phyloP scores from a whole-genome alignment of 345 rosid species.

The Raphanus sativus region DNA sequence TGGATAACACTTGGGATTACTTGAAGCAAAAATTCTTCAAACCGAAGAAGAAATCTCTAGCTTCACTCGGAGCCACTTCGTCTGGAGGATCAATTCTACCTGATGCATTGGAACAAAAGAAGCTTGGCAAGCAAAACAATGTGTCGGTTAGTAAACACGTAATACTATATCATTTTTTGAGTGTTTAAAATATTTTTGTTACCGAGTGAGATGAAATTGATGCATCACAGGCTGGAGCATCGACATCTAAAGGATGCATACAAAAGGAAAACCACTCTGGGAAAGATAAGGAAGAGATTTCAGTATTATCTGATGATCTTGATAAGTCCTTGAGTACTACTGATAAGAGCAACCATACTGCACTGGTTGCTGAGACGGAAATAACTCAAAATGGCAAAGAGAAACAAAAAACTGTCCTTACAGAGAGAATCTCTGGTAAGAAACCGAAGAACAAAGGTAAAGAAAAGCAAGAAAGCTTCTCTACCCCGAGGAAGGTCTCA shows the following conservation, averaged over 20 bases:
- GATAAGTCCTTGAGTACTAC: background rate
- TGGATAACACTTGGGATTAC: background rate
- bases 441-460: background rate
- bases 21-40: background rate
- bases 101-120: slow-evolving; percentile 29
- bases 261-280: background rate
- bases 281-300: background rate
- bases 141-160: slow-evolving; percentile 41
- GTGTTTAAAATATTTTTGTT: background rate
- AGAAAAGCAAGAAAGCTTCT: background rate
- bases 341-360: background rate
- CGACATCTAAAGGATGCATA: background rate
- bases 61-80: background rate
- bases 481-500: background rate
- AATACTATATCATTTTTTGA: background rate
- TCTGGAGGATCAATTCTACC: background rate
- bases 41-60: background rate
- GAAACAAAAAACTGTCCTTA: background rate
- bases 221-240: slow-evolving; percentile 20
- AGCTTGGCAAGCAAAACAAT: background rate
- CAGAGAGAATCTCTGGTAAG: slow-evolving; percentile 1
- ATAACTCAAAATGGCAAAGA: slow-evolving; percentile 1
- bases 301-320: background rate
- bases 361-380: background rate
- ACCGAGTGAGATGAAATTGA: background rate